Conservation (phyloP, 108 stramenopile genomes). For the Phaeodactylum tricornutum region DNA sequence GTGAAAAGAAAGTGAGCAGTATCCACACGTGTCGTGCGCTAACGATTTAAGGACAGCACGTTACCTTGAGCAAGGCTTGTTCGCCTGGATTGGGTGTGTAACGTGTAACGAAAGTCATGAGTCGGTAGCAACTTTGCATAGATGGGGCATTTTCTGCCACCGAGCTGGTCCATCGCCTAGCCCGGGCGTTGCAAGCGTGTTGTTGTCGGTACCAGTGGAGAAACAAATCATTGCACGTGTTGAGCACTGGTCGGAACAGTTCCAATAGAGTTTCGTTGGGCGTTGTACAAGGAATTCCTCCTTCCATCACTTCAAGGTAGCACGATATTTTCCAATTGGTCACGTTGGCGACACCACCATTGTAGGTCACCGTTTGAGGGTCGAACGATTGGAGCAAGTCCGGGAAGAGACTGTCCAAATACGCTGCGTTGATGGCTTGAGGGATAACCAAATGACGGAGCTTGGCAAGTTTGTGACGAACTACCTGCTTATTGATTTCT, state of each 20-base stretch:
- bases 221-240: constrained; percentile 66
- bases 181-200: constrained; percentile 51
- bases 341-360: constrained; percentile 79
- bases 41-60: too few relatives aligned
- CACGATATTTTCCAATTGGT: constrained; percentile 85
- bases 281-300: constrained; percentile 67
- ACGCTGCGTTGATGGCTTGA: constrained; percentile 46
- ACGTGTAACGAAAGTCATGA: constrained; percentile 87
- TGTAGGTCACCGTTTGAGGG: constrained; percentile 75
- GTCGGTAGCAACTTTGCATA: constrained; percentile 25
- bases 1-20: neutral
- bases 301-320: constrained; percentile 85
- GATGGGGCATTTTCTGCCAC: constrained; percentile 12
- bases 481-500: constrained; percentile 59
- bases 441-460: constrained; percentile 64
- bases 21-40: neutral
- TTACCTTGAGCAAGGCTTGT: constrained; percentile 64
- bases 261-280: constrained; percentile 39
- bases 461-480: constrained; percentile 70
- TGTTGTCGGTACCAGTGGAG: constrained; percentile 76
- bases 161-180: constrained; percentile 1
- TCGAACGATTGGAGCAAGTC: constrained; percentile 45
- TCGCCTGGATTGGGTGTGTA: constrained; percentile 82
- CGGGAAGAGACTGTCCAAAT: constrained; percentile 70
- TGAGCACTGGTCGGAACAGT: constrained; percentile 50